Evolutionary conservation across 257 asterid species (phyloP).

Genomic region (Solanum rostratum): DNA sequence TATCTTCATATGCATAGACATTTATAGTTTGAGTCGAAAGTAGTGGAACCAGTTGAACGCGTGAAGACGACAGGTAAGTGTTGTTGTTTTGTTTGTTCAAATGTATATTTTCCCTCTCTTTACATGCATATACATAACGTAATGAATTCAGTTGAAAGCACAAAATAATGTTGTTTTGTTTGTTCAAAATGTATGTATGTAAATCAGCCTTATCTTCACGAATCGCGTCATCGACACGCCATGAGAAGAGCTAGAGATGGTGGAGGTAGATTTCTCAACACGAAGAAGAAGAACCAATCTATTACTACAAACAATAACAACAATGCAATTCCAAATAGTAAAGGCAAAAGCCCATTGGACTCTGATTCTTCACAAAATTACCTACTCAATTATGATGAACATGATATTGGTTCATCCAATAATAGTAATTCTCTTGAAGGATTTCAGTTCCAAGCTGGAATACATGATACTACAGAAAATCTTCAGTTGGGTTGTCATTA

Average conservation of each 20-base stretch:
- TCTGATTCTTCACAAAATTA: neutral
- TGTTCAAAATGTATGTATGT: neutral
- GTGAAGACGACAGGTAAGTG: neutral
- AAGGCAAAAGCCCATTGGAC: neutral
- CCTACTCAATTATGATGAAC: neutral
- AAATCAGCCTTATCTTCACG: conserved; percentile 74
- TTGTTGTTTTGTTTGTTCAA: neutral
- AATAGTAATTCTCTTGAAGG: neutral
- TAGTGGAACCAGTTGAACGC: neutral
- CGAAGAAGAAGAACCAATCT: conserved; percentile 22
- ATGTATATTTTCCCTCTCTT: conserved; percentile 43
- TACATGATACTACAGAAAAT: neutral
- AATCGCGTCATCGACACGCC: conserved; percentile 72
- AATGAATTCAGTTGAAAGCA: neutral
- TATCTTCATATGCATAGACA: conserved; percentile 31
- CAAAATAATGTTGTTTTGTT: neutral
- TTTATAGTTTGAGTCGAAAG: neutral
- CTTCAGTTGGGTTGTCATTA: neutral
- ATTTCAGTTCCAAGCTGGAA: neutral
- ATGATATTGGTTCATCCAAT: neutral
- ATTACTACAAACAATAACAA: neutral
- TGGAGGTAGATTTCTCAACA: conserved; percentile 77
- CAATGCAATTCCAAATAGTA: neutral
- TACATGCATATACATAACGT: neutral
- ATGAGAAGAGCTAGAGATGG: conserved; percentile 73